These are phyloP conservation scores for Vitis riparia DNA, from an alignment of 164 flowering plant species.

Conservation along the genomic window DNA sequence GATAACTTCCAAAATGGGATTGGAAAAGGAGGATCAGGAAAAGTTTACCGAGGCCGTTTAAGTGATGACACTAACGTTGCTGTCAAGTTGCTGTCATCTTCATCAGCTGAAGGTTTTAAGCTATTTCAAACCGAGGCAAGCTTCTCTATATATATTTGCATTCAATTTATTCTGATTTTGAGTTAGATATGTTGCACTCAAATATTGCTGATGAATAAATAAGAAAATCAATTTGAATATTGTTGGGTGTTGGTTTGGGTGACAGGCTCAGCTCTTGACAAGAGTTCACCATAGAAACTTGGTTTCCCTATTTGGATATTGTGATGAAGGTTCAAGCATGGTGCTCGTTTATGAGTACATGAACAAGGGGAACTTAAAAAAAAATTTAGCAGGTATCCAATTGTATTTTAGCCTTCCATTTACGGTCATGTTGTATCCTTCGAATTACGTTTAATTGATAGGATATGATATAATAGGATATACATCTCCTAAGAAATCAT, in stretches of 20 bases:
- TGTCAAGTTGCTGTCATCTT: constrained; percentile 24
- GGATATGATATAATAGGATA: too few relatives aligned
- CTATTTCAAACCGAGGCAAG: constrained; percentile 27
- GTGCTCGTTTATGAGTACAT: constrained; percentile 40
- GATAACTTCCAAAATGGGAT: constrained; percentile 24
- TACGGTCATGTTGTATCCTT: background rate
- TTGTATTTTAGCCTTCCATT: too few relatives aligned
- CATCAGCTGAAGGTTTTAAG: constrained; percentile 20
- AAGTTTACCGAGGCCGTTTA: constrained; percentile 29
- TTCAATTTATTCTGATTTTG: background rate
- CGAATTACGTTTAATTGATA: too few relatives aligned
- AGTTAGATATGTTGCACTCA: too few relatives aligned
- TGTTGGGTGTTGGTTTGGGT: constrained; percentile 1
- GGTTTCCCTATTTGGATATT: constrained; percentile 32
- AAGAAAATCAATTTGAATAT: too few relatives aligned
- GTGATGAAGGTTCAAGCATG: constrained; percentile 19
- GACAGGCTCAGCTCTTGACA: constrained; percentile 31
- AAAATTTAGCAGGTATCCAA: constrained; percentile 25
- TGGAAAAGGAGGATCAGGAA: constrained; percentile 41
- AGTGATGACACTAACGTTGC: constrained; percentile 26
- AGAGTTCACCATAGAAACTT: constrained; percentile 33
- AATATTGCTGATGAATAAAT: too few relatives aligned
- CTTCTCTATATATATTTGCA: too few relatives aligned
- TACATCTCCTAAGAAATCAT: too few relatives aligned
- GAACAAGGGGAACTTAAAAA: constrained; percentile 33